Base-by-base conservation (phyloP, 495 filamentous ascomycete species). In the Penicillium odoratum region DNA sequence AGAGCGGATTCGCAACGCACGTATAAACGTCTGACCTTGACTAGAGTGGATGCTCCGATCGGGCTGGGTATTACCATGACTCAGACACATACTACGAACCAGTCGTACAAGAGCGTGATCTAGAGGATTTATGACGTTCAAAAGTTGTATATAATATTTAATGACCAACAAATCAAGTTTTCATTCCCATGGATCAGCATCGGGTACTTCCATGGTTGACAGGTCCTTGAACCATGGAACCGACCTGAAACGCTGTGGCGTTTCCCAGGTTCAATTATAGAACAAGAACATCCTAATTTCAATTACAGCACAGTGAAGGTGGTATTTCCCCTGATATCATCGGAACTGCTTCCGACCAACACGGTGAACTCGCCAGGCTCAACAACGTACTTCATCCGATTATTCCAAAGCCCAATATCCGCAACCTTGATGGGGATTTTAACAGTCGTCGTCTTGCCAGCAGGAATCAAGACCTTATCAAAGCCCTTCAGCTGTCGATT, bases 381-480 rank as follows among this genome's bases (percentile, higher is more conserved):
- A 38, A 97, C 77, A 50, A 87, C 84, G 66, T 89, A 88, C 66
- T 67, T 87, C 87, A 91, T 33, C 78, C 75, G 73, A 89, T 85
- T 43, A 64, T 69, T 29, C 61, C 69, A 4, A 79, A 76, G 72
- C 87, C 81, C 88, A 85, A 91, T 26, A 84, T 81, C 56, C 83
- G 87, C 58, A 90, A 47, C 63, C 89, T 87, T 43, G 83, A 76
- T 57, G 84, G 75, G 28, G 77, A 90, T 84, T 21, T 90, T 61
- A 43, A 72, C 67, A 59, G 90, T 84, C 5, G 63, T 65, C 4
- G 87, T 78, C 26, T 60, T 74, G 16, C 65, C 62, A 30, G 69
- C 74, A 74, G 2, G 75, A 67, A 33, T 71, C 59, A 13, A 86
- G 51, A 0, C 16, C 44, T 88, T 89, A 46, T 80, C 75, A 63